phyloP scores from a whole-genome alignment of 768 basidiomycete genomes.

The Suillus subalutaceus region DNA sequence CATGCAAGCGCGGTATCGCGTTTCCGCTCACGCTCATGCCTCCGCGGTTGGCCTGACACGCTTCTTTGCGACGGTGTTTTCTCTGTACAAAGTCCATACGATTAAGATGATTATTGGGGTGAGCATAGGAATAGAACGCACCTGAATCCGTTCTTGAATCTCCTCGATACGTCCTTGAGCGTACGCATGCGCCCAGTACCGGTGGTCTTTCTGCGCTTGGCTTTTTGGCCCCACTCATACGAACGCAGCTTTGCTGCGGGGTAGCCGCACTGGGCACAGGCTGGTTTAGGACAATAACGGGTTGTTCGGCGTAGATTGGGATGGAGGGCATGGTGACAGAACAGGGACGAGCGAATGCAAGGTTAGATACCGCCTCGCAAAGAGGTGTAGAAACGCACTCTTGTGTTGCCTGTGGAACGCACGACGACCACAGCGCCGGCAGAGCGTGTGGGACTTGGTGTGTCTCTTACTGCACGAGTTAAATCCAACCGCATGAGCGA shows the following conservation, averaged over 20 bases:
- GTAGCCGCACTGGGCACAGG: constrained; percentile 95
- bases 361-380: neutral
- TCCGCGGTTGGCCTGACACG: constrained; percentile 61
- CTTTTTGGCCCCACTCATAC: constrained; percentile 98
- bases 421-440: constrained; percentile 94
- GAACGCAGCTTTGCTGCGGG: constrained; percentile 94
- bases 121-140: constrained; percentile 32
- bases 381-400: constrained; percentile 53
- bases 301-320: neutral
- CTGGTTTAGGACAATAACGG: constrained; percentile 41
- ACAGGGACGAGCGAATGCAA: neutral
- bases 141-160: constrained; percentile 99
- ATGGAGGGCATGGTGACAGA: neutral
- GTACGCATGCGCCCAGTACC: constrained; percentile 95
- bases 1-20: neutral
- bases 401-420: constrained; percentile 99
- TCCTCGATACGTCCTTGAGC: constrained; percentile 89
- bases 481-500: constrained; percentile 1
- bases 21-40: constrained; percentile 41
- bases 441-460: constrained; percentile 96
- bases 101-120: neutral
- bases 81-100: constrained; percentile 48
- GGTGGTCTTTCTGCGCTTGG: constrained; percentile 99
- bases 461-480: constrained; percentile 79
- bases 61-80: constrained; percentile 92